Base-by-base conservation (phyloP, 106 monocot genomes). In the Dioscorea zingiberensis region DNA sequence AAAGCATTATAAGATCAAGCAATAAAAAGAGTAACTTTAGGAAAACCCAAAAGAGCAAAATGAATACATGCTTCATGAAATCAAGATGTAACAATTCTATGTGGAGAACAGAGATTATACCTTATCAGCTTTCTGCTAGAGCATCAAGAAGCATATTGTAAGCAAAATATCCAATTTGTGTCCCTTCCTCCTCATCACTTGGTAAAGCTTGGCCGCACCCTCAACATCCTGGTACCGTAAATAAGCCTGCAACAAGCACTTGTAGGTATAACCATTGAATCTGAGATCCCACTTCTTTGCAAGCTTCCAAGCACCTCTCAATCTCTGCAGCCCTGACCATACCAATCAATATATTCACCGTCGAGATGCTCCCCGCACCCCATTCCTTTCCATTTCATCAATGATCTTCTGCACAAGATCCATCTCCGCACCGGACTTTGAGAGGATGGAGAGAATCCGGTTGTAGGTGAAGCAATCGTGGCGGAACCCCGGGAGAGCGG, bases 131-230 rank as follows among this genome's bases (percentile, higher is more conserved):
- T 99, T 89, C 5, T n/a, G 86, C 86, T 10, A 99, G 66, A 3
- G 98, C 84, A 82, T 99, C 89, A 25, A 99, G 66, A 14, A 93
- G 80, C 93, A 99, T 93, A 44, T 99, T 99, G 54, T 93, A 99
- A 21, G 80, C 93, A 99, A 99, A 29, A 99, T 82, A 74, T 99
- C 98, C 56, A 99, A 68, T 59, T 67, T 80, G 49, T 84, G 79
- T 10, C 98, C 93, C 69, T 66, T 89, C 66, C 84, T 82, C 69
- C 80, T 75, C 93, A 99, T 84, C 62, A 89, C 87, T 56, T 78
- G 73, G 47, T 85, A 99, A 66, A 93, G 82, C 51, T 63, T 63
- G 38, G 68, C 68, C 18, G 89, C 98, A 47, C 58, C 59, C 51
- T 83, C 78, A 8, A 86, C 89, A 27, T 89, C 82, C 16, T 79